Evolutionary conservation across 345 rosid species (phyloP), one percentile per base, ranked within the genome.

Genomic region (Ricinus communis): DNA sequence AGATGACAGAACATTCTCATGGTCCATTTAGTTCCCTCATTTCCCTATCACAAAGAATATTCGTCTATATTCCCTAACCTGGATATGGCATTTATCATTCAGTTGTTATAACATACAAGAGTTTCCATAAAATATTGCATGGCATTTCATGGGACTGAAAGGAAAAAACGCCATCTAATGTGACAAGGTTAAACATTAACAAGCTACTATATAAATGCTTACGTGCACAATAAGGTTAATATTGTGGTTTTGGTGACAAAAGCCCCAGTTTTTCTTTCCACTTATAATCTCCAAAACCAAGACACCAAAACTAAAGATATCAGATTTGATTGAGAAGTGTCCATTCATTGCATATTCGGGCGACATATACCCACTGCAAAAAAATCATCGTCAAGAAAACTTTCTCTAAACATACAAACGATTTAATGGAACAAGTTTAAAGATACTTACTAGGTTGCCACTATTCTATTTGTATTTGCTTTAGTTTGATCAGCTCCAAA

Each of bases 311-410:
- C 71, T 68, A 25, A 68, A 68, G 6, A 68, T 36, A 41, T 68
- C 71, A 13, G 71, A 68, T 38, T 68, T 68, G 5, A 53, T 0
- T 21, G 71, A 68, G 61, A 33, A 68, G 2, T 21, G 28, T 13
- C 71, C 62, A 8, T 68, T 61, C 1, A 21, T 25, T 3, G 62
- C 61, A n/a, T 68, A 52, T 30, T 68, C 74, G 14, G 68, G 74
- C 0, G 74, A 15, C 68, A 71, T 71, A 40, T 71, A 71, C 0
- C 74, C 74, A 52, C 68, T 64, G 38, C 25, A 28, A 11, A 45
- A 45, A 16, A 4, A 13, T 4, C 10, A 27, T 8, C 1, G 16
- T 15, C 18, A 50, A 50, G 6, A 16, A 5, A 16, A 5, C 18
- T 2, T 46, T 3, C 2, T 46, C 15, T 9, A 10, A 2, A 13